A percentile compares a stretch with the other conserved stretches of the same genome.
Evolutionary conservation across 192 early-diverging fungal species (phyloP).

Genomic region (Chytriomyces hyalinus): DNA sequence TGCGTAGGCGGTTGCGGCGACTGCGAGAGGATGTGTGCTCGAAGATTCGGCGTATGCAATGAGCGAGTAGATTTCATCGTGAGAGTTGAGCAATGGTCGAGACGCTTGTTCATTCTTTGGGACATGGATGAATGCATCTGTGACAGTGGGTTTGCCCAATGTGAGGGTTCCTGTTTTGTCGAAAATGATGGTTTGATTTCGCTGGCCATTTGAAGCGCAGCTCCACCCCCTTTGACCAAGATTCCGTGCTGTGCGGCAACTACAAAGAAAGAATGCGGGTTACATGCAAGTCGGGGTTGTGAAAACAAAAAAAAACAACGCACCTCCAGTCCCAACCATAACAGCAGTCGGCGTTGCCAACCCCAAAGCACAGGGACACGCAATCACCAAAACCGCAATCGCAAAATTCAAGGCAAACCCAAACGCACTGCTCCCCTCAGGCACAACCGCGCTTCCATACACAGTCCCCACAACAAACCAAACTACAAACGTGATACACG

Average conservation of each 20-base stretch:
- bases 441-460: neutral
- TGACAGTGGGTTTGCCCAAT: slow-evolving; percentile 68
- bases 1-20: slow-evolving; percentile 53
- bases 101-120: neutral
- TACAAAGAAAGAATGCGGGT: neutral
- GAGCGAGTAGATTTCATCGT: slow-evolving; percentile 41
- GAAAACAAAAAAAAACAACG: slow-evolving; percentile 16
- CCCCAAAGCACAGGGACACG: slow-evolving; percentile 96
- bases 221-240: slow-evolving; percentile 82
- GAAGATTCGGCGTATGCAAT: slow-evolving; percentile 39
- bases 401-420: slow-evolving; percentile 44
- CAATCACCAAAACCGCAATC: slow-evolving; percentile 94
- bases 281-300: neutral
- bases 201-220: slow-evolving; percentile 71
- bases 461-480: slow-evolving; percentile 66
- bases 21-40: slow-evolving; percentile 76
- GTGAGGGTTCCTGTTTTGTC: slow-evolving; percentile 90
- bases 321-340: slow-evolving; percentile 94
- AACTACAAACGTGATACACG: slow-evolving; percentile 70
- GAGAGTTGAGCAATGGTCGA: neutral
- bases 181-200: slow-evolving; percentile 69
- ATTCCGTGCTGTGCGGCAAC: slow-evolving; percentile 94
- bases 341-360: slow-evolving; percentile 96
- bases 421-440: neutral
- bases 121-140: slow-evolving; percentile 32